Conservation (phyloP, 2,329 filamentous ascomycete genomes). For the Trichoderma arundinaceum region DNA sequence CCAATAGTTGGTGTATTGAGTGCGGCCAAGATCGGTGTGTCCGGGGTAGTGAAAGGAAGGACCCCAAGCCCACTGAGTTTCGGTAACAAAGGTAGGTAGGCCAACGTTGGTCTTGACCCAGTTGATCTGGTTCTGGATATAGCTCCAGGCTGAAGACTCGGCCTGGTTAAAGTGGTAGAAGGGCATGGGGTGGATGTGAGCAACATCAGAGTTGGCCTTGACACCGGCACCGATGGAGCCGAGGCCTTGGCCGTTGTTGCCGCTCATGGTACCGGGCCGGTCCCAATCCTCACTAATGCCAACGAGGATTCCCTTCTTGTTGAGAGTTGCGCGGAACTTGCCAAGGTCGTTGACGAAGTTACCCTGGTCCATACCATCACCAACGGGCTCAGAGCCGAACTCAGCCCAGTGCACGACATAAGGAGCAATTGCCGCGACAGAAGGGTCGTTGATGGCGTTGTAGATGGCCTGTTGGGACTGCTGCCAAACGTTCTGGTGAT, state of each 20-base stretch:
- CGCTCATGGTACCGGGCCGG: constrained; percentile 34
- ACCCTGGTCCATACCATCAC: constrained; percentile 35
- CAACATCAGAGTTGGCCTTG: constrained; percentile 34
- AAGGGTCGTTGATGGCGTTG: constrained; percentile 33
- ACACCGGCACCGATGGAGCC: constrained; percentile 33
- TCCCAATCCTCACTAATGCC: constrained; percentile 37
- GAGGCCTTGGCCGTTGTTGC: constrained; percentile 26
- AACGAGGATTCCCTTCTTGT: constrained; percentile 31
- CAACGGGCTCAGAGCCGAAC: constrained; percentile 37
- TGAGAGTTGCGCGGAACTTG: constrained; percentile 33
- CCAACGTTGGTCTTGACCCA: constrained; percentile 33
- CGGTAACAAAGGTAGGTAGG: constrained; percentile 34
- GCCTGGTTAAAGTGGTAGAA: constrained; percentile 34
- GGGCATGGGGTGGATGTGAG: constrained; percentile 37
- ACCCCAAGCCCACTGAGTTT: constrained; percentile 36
- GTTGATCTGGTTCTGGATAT: constrained; percentile 33
- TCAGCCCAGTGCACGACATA: constrained; percentile 36
- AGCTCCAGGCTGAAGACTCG: constrained; percentile 32
- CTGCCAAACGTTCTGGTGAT: constrained; percentile 32
- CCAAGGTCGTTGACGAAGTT: constrained; percentile 34
- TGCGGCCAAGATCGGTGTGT: constrained; percentile 32
- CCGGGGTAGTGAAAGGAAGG: constrained; percentile 33
- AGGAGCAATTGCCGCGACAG: constrained; percentile 32
- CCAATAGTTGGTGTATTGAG: constrained; percentile 34
- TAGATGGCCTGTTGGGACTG: constrained; percentile 36